These are phyloP conservation scores for Lactuca sativa DNA, from an alignment of 129 eudicot species.

Conservation along the genomic window DNA sequence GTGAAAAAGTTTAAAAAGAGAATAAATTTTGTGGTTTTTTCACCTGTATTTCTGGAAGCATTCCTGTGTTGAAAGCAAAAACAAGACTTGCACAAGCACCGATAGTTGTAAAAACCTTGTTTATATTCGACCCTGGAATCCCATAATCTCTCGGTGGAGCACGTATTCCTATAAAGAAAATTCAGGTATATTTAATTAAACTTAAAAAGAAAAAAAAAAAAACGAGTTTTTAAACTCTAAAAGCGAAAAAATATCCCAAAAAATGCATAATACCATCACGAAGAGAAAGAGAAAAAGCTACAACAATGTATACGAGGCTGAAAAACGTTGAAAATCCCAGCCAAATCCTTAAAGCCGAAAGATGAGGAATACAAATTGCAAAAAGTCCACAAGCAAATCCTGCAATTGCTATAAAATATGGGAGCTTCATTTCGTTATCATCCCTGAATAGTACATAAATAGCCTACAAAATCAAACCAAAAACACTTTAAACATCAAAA, in stretches of 20 bases:
- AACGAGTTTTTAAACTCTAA: neutral
- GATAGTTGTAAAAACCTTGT: conserved; percentile 70
- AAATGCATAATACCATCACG: conserved; percentile 79
- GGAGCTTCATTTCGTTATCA: conserved; percentile 72
- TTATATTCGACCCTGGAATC: conserved; percentile 55
- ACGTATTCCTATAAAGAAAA: conserved; percentile 46
- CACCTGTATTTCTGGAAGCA: conserved; percentile 99
- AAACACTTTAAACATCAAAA: neutral
- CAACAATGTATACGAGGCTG: conserved; percentile 63
- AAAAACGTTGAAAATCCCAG: conserved; percentile 82
- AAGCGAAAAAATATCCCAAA: neutral
- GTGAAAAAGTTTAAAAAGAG: neutral
- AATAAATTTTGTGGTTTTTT: neutral
- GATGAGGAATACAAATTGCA: conserved; percentile 79
- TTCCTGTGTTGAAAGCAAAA: conserved; percentile 94
- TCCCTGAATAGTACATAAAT: conserved; percentile 59
- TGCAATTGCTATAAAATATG: conserved; percentile 67
- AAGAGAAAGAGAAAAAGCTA: conserved; percentile 59
- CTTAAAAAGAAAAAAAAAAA: neutral
- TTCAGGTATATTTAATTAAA: neutral
- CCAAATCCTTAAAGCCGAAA: conserved; percentile 81
- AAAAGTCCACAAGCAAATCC: conserved; percentile 78
- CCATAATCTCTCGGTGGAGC: conserved; percentile 78
- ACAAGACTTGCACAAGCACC: conserved; percentile 96
- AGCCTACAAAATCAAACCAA: conserved; percentile 57